phyloP scores from a whole-genome alignment of 2,329 filamentous ascomycete genomes.

The Aspergillus pseudoviridinutans region DNA sequence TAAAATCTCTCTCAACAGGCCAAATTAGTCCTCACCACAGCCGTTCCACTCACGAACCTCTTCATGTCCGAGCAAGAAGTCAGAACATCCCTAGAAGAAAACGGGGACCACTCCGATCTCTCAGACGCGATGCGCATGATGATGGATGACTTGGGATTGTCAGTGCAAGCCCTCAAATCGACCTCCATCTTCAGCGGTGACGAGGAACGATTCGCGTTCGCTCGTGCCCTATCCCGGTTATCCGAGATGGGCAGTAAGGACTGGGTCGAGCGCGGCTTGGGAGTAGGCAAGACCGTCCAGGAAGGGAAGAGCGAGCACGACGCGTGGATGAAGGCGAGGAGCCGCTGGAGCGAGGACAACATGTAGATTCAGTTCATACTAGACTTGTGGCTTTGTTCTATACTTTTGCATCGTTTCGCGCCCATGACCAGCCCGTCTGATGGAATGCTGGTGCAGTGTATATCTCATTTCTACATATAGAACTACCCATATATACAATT shows the following conservation, averaged over 20 bases:
- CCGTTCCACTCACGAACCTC: constrained; percentile 76
- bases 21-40: constrained; percentile 92
- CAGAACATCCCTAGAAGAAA: constrained; percentile 52
- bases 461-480: neutral
- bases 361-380: constrained; percentile 23
- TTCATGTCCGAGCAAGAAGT: constrained; percentile 75
- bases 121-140: constrained; percentile 71
- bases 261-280: constrained; percentile 80
- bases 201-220: constrained; percentile 95
- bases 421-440: neutral
- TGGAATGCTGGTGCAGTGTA: neutral
- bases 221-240: constrained; percentile 76
- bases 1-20: constrained; percentile 51
- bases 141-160: constrained; percentile 84
- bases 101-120: constrained; percentile 49
- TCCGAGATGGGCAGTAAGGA: constrained; percentile 91
- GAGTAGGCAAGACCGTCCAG: constrained; percentile 42
- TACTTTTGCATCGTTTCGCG: neutral
- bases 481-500: neutral
- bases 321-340: constrained; percentile 47
- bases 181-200: constrained; percentile 87
- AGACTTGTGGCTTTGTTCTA: neutral
- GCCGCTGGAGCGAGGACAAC: constrained; percentile 49
- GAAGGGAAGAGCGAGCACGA: constrained; percentile 45
- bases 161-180: constrained; percentile 77